Evolutionary conservation across 2,329 filamentous ascomycete species (phyloP), one percentile per base, ranked within the genome.

Genomic region (Aspergillus tamarii): DNA sequence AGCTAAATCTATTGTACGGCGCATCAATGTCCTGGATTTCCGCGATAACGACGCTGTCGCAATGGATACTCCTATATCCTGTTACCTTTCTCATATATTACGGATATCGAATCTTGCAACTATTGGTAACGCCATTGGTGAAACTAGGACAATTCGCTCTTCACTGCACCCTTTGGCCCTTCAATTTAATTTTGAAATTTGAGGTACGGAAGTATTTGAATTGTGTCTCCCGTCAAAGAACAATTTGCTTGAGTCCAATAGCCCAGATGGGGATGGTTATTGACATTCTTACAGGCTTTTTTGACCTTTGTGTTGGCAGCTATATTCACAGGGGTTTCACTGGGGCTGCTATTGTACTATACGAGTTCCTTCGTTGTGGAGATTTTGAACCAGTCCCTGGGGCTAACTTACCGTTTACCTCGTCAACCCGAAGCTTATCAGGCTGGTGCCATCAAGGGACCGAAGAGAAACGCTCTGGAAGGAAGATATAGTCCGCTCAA

Each of bases 231-330:
- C n/a, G 36, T 30, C 4, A 45, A 11, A 34, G 19, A 21, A 54
- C 10, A 10, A 54, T 23, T 23, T 21, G 12, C n/a, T 53, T 50
- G 23, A 12, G 23, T 26, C 30, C 52, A 28, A 32, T 36, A 21
- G 28, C 32, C 23, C 9, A 48, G n/a, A 26, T 7, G 14, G 30
- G 19, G 14, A 12, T 57, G 23, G 21, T 52, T 9, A 28, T 48
- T 50, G 21, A 55, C 43, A 32, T 43, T 50, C 26, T n/a, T 16
- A 19, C 61, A 84, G 82, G 78, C 78, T 55, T 63, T 82, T 23
- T 76, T 77, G 60, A 84, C 85, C 71, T 89, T 84, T 71, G 82
- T 93, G 54, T 88, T 88, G 56, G 84, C 88, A 28, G 92, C 91
- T 9, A 84, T 86, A 36, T 76, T 91, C 21, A 82, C 92, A 59